Base-by-base conservation (phyloP, 257 asterid species). In the Misopates orontium region DNA sequence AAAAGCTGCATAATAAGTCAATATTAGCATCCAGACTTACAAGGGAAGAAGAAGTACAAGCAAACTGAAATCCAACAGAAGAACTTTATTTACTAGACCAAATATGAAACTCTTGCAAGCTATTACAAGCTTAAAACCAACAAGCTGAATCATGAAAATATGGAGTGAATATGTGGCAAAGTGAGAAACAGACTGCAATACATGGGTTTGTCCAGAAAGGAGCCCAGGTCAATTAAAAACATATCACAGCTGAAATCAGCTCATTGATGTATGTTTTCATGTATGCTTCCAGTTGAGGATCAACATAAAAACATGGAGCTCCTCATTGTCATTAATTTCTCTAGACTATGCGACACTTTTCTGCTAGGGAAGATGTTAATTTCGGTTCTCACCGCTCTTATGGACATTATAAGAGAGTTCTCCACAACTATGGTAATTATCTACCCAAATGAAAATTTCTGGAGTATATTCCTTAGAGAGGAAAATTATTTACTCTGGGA, bases 1-100 rank as follows among this genome's bases (percentile, higher is more conserved):
- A 64, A 84, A 94, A 71, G 97, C 99, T 88, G 90, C 80, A 76
- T 48, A 18, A 53, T 68, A 69, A 53, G 60, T 57, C 53, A 42
- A 65, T 22, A 62, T 67, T 69, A 82, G 80, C 71, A 71, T 16
- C n/a, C 22, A 41, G 50, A 52, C 21, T 72, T 19, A 18, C 57
- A 69, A 48, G 63, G 56, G 56, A 44, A 60, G 56, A 42, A 64
- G 23, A 68, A 54, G 45, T 48, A 56, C 62, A 45, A 41, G 36
- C 32, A 47, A 48, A 71, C 24, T 56, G 23, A 32, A 63, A 20
- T 9, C 32, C 8, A 68, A 39, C 44, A 58, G 22, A 70, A 57
- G 40, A 51, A 52, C 14, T 50, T 6, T 10, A 57, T 22, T 23
- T 28, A 69, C 41, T 64, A 32, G 24, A 60, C 40, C 44, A 63